phyloP scores from a whole-genome alignment of 2,329 filamentous ascomycete genomes.

The Neopestalotiopsis sp. region DNA sequence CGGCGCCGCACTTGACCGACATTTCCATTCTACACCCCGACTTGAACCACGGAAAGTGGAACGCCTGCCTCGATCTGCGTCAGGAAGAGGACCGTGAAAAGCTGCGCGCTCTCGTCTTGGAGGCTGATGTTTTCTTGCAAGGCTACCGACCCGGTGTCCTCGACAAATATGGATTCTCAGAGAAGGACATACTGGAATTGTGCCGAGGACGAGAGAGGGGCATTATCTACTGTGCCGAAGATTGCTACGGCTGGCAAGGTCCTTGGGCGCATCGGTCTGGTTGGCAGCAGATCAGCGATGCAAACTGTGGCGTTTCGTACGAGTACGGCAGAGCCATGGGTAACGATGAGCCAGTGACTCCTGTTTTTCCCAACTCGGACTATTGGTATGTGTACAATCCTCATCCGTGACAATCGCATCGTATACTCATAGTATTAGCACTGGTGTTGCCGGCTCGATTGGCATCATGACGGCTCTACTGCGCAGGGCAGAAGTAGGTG shows the following conservation, averaged over 20 bases:
- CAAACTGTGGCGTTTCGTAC: conserved; percentile 48
- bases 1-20: conserved; percentile 43
- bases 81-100: conserved; percentile 41
- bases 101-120: conserved; percentile 45
- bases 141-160: conserved; percentile 54
- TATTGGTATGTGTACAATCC: conserved; percentile 26
- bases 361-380: conserved; percentile 37
- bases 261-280: conserved; percentile 50
- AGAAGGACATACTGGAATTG: conserved; percentile 44
- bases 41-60: conserved; percentile 57
- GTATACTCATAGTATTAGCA: conserved; percentile 31
- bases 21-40: conserved; percentile 47
- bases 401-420: not conserved
- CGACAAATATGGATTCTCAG: conserved; percentile 50
- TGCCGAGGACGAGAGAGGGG: conserved; percentile 45
- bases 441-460: conserved; percentile 45
- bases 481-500: conserved; percentile 42
- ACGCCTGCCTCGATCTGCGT: conserved; percentile 47
- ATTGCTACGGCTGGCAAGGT: conserved; percentile 59
- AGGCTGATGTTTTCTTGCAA: conserved; percentile 56
- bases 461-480: conserved; percentile 48
- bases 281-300: conserved; percentile 60
- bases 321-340: conserved; percentile 50
- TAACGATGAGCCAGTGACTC: conserved; percentile 32
- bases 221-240: conserved; percentile 53